Evolutionary conservation across 306 rosid genomes (phyloP).

Genomic region (Vicia villosa): DNA sequence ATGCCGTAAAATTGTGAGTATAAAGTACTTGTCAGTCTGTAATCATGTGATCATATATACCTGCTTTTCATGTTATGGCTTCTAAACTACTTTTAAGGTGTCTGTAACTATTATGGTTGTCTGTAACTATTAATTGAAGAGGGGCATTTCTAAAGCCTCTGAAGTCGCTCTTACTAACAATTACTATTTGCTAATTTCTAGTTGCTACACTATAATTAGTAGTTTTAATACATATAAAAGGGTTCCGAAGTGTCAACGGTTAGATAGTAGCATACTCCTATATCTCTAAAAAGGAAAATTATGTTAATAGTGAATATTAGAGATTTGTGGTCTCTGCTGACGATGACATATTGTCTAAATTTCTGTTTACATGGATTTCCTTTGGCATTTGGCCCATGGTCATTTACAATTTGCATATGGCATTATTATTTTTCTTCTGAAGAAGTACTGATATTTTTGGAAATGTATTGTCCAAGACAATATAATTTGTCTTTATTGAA

Average conservation of each 20-base stretch:
- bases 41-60: conserved; percentile 34
- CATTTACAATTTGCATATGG: conserved; percentile 33
- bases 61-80: conserved; percentile 26
- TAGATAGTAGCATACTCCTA: conserved; percentile 13
- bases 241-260: conserved; percentile 19
- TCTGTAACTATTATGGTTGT: conserved; percentile 3
- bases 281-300: not conserved
- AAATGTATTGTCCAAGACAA: conserved; percentile 4
- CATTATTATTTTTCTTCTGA: conserved; percentile 21
- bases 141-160: conserved; percentile 26
- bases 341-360: conserved; percentile 12
- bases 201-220: conserved; percentile 6
- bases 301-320: conserved; percentile 6
- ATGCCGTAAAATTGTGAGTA: conserved; percentile 91
- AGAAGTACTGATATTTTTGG: conserved; percentile 21
- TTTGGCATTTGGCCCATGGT: conserved; percentile 23
- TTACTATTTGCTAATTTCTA: conserved; percentile 1
- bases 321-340: conserved; percentile 32
- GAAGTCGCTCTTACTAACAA: conserved; percentile 24
- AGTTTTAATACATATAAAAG: conserved; percentile 26
- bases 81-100: conserved; percentile 27
- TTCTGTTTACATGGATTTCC: conserved; percentile 30
- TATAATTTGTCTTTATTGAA: conserved; percentile 6
- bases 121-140: conserved; percentile 16
- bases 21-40: conserved; percentile 26